A percentile compares a stretch with the other conserved stretches of the same genome.
phyloP scores from a whole-genome alignment of 768 basidiomycete species.

The Calocybe indica region DNA sequence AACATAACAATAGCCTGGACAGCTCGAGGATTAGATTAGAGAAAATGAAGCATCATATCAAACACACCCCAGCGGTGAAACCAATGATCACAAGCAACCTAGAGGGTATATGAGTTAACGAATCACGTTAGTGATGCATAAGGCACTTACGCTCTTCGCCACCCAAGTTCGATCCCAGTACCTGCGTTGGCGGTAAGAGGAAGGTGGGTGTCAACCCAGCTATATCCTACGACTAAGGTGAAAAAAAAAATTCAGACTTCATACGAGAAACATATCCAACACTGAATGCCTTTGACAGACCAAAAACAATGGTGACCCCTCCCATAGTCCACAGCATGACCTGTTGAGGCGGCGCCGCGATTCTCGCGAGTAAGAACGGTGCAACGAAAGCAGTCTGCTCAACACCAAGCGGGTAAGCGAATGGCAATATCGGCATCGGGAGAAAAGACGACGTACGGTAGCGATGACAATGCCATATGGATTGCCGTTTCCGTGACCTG shows the following conservation, averaged over 20 bases:
- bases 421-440: not conserved
- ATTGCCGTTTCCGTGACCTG: constrained; percentile 30
- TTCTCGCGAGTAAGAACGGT: constrained; percentile 28
- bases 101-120: not conserved
- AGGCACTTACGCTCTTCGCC: constrained; percentile 34
- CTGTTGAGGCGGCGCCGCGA: constrained; percentile 27
- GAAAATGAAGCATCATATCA: not conserved
- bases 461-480: constrained; percentile 36
- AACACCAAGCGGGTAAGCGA: not conserved
- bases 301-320: constrained; percentile 32
- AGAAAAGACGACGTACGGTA: constrained; percentile 21
- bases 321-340: constrained; percentile 32
- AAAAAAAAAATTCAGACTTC: too few species aligned
- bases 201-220: constrained; percentile 33
- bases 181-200: constrained; percentile 23
- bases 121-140: not conserved
- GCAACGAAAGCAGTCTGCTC: constrained; percentile 26
- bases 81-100: constrained; percentile 40
- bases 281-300: constrained; percentile 10
- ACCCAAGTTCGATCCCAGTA: constrained; percentile 30
- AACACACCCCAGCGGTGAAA: constrained; percentile 35
- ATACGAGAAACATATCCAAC: too few species aligned
- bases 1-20: constrained; percentile 39
- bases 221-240: constrained; percentile 31
- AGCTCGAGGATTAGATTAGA: not conserved